Evolutionary conservation across 2,329 filamentous ascomycete species (phyloP), one percentile per base, ranked within the genome.

Genomic region (Xylariales sp.): DNA sequence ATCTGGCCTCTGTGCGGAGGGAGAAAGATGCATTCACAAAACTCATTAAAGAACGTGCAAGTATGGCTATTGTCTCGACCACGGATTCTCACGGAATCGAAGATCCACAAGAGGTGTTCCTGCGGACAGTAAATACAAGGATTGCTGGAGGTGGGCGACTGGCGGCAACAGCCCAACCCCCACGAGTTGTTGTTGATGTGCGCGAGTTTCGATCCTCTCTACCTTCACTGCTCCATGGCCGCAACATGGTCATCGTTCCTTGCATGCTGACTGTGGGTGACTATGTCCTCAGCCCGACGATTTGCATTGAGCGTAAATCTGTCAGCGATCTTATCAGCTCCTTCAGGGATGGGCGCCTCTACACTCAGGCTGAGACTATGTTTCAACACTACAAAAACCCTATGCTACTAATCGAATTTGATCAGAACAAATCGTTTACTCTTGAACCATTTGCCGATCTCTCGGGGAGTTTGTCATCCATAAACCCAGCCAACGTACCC

Each of bases 11-110:
- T 0, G 88, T 97, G 3, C 79, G 93, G n/a, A 78, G 88, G 41
- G 93, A 98, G 58, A 98, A 98, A 60, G 93, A 98, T 57, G 83
- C 90, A 2, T 98, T 98, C 54, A 95, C 91, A 3, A 88, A 85
- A 46, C 74, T 97, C 20, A 97, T 98, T 67, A 89, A 88, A 50
- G 93, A 98, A 66, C 87, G 91, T 43, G 88, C 88, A 48, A 83
- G 79, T 57, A 97, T 98, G 93, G 87, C 90, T 0, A 62, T 97
- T 33, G 91, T 90, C 24, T 75, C 96, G 60, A 88, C 83, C 2
- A 76, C 80, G 29, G 85, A 91, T 45, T 65, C 76, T 1, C 76
- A 81, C 49, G 78, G 76, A 33, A 69, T 78, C 34, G 80, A 88
- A 50, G 88, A 95, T 47, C 85, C 89, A 0, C 85, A 97, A 62